Percentiles rank a stretch among this genome's conserved stretches.
Evolutionary conservation across 345 rosid species (phyloP).

Genomic region (Dovyalis caffra): DNA sequence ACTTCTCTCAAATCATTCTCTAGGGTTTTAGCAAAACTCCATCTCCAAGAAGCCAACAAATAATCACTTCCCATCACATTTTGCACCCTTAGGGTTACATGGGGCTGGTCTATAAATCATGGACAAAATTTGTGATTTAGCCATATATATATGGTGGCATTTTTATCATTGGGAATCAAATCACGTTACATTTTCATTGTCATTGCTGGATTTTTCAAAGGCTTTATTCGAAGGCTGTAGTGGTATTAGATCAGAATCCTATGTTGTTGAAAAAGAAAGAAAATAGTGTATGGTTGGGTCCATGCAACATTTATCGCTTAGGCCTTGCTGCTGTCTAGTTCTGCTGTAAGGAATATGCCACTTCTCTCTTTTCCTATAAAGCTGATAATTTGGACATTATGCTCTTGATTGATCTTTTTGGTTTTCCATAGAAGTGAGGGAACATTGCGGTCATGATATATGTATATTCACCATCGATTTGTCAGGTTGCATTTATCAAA

Average conservation of each 20-base stretch:
- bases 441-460: background rate
- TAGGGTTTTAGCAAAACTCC: conserved; percentile 40
- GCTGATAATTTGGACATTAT: background rate
- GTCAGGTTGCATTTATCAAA: background rate
- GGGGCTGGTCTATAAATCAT: background rate
- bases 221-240: background rate
- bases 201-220: background rate
- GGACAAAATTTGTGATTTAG: background rate
- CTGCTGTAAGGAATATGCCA: conserved; percentile 12
- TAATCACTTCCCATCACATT: conserved; percentile 6
- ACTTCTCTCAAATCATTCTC: conserved; percentile 7
- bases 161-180: conserved; percentile 2
- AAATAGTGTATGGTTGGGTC: background rate
- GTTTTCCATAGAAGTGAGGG: background rate
- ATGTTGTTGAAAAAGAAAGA: conserved; percentile 18
- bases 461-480: background rate
- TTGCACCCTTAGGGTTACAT: conserved; percentile 18
- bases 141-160: background rate
- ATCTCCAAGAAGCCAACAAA: conserved; percentile 35
- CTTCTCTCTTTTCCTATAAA: background rate
- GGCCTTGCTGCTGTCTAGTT: conserved; percentile 31
- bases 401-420: background rate
- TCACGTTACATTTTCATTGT: background rate
- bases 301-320: conserved; percentile 1
- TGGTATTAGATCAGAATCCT: conserved; percentile 22